Conservation (phyloP, 768 basidiomycete genomes). For the Termitomyces sp. region DNA sequence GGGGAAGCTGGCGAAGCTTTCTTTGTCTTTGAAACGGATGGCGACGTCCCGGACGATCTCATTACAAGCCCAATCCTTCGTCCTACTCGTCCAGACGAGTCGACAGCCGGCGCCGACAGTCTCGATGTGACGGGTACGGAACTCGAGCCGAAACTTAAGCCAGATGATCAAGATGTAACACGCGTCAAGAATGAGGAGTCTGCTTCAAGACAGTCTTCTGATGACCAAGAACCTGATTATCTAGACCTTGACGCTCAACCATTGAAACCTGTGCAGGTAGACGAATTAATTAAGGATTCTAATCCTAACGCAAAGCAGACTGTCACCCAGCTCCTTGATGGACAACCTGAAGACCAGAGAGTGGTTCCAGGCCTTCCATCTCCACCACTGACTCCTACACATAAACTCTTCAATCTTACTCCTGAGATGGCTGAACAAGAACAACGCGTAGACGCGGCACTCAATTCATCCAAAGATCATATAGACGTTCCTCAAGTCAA, state of each 20-base stretch:
- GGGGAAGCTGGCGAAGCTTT: slow-evolving; percentile 99
- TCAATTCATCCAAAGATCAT: slow-evolving; percentile 36
- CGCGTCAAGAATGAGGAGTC: slow-evolving; percentile 6
- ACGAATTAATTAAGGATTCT: slow-evolving; percentile 13
- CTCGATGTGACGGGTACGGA: slow-evolving; percentile 35
- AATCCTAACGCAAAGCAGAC: slow-evolving; percentile 29
- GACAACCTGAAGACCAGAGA: slow-evolving; percentile 24
- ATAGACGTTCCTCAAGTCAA: slow-evolving; percentile 50
- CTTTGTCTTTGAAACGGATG: slow-evolving; percentile 96
- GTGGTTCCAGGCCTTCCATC: slow-evolving; percentile 23
- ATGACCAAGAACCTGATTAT: slow-evolving; percentile 66
- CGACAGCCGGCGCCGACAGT: slow-evolving; percentile 26
- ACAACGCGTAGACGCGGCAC: slow-evolving; percentile 42
- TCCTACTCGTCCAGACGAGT: slow-evolving; percentile 45
- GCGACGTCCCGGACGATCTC: slow-evolving; percentile 88
- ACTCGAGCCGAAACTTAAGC: slow-evolving; percentile 14
- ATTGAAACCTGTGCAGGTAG: slow-evolving; percentile 14
- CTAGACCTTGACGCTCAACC: slow-evolving; percentile 70
- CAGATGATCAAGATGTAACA: slow-evolving; percentile 2
- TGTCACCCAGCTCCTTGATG: slow-evolving; percentile 18
- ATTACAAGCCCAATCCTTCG: slow-evolving; percentile 89
- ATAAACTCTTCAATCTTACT: slow-evolving; percentile 12
- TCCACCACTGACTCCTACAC: slow-evolving; percentile 24
- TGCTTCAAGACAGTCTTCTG: slow-evolving; percentile 8
- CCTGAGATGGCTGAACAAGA: slow-evolving; percentile 34